Base-by-base conservation (phyloP, 2,329 filamentous ascomycete species). In the Plenodomus biglobosus region DNA sequence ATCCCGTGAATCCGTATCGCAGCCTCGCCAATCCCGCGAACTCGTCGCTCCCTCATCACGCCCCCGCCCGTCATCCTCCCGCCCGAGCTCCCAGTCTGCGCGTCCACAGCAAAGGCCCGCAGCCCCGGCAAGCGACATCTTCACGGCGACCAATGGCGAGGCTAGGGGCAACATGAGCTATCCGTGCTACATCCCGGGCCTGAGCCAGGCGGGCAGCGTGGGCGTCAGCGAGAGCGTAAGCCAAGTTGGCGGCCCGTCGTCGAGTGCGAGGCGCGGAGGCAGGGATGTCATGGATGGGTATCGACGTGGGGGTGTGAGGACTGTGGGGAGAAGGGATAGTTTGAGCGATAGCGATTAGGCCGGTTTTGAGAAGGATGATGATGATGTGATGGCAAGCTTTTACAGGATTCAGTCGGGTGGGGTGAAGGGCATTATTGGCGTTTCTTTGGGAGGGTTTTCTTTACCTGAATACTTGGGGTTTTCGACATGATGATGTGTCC, bases 181-280 rank as follows among this genome's bases (percentile, higher is more conserved):
- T 58, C 77, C 78, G 20, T 80, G 81, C 66, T 76, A 80, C 8
- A 80, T 84, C 40, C 80, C 81, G 0, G 80, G 78, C 0, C 56
- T 83, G 58, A 79, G 74, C 49, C 50, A 53, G 30, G 67, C 68
- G 0, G 66, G 60, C 22, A 73, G 68, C 27, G 68, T 71, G 5
- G 63, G 61, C 17, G 60, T 64, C 1, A 62, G 64, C 37, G 71
- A 74, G 51, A 73, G 71, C 42, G 65, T 73, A 3, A 73, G 71
- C 53, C 71, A 75, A 46, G 69, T 70, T 20, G 72, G 70, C 32
- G 69, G 50, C 2, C 62, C 59, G 54, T 24, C 27, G 15, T 73
- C 72, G 11, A 58, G 66, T 11, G 40, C 46, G 3, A 47, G 38
- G 54, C 39, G 66, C 56, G 51, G 57, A 20, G 59, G 71, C 58